Percentiles rank a stretch among this genome's conserved stretches.
Evolutionary conservation across 176 grass and related monocot species (phyloP).

Genomic region (Eleusine indica): DNA sequence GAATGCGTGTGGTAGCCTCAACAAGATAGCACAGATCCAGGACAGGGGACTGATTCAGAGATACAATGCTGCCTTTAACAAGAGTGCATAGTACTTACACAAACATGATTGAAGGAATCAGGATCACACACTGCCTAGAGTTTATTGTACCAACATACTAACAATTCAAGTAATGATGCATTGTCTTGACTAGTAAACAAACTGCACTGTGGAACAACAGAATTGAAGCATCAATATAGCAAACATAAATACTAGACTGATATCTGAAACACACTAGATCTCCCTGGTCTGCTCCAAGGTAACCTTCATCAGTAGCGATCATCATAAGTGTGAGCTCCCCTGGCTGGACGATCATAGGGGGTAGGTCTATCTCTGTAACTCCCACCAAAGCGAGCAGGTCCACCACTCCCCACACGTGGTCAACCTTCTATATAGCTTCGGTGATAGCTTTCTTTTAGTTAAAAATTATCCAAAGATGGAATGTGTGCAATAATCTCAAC

Average conservation of each 20-base stretch:
- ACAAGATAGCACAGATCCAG: background rate
- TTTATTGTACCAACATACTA: constrained; percentile 36
- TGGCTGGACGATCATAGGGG: constrained; percentile 78
- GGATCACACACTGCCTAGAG: constrained; percentile 29
- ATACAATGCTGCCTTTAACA: constrained; percentile 33
- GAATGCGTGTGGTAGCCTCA: background rate
- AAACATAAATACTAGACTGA: constrained; percentile 27
- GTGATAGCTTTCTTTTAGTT: background rate
- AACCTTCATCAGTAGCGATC: constrained; percentile 71
- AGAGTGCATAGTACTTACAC: constrained; percentile 36
- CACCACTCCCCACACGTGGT: constrained; percentile 39
- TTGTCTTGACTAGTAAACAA: constrained; percentile 34
- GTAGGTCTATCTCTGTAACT: constrained; percentile 62
- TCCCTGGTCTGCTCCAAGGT: background rate
- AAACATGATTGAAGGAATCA: constrained; percentile 21
- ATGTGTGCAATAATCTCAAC: background rate
- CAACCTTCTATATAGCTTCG: background rate
- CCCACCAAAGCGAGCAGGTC: constrained; percentile 59
- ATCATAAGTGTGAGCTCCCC: constrained; percentile 65
- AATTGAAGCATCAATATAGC: constrained; percentile 33
- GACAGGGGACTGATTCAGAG: background rate
- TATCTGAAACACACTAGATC: constrained; percentile 35
- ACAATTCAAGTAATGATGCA: constrained; percentile 26
- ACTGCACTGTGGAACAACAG: constrained; percentile 22
- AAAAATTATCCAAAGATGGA: background rate